A percentile compares a stretch with the other conserved stretches of the same genome.
phyloP scores from a whole-genome alignment of 2,329 filamentous ascomycete genomes.

The Cyphellophora attinorum region DNA sequence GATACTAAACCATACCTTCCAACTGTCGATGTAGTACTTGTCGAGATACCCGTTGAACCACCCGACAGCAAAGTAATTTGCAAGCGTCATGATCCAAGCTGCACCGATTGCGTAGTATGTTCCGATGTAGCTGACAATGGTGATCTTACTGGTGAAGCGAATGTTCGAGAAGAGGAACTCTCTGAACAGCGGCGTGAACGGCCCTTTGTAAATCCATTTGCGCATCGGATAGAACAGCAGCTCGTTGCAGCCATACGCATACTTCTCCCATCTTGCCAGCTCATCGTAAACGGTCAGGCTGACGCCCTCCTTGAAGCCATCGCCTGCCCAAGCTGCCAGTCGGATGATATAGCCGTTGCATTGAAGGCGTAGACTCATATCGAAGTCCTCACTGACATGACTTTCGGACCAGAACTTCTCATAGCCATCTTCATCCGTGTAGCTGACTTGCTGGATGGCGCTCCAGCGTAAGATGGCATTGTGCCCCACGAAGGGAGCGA shows the following conservation, averaged over 20 bases:
- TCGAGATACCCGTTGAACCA: slow-evolving; percentile 60
- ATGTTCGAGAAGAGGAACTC: slow-evolving; percentile 51
- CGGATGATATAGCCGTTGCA: slow-evolving; percentile 58
- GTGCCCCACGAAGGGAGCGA: slow-evolving; percentile 67
- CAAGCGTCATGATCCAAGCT: slow-evolving; percentile 53
- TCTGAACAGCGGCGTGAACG: slow-evolving; percentile 57
- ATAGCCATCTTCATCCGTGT: slow-evolving; percentile 47
- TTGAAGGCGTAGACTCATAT: slow-evolving; percentile 64
- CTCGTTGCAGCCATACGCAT: slow-evolving; percentile 68
- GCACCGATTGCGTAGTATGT: slow-evolving; percentile 56
- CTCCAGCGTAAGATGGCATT: slow-evolving; percentile 66
- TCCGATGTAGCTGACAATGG: slow-evolving; percentile 53
- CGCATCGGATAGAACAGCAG: slow-evolving; percentile 49
- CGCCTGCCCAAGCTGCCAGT: slow-evolving; percentile 57
- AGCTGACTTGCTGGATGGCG: slow-evolving; percentile 50
- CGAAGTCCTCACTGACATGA: slow-evolving; percentile 70
- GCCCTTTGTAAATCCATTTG: slow-evolving; percentile 64
- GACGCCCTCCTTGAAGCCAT: slow-evolving; percentile 68
- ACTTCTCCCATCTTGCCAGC: slow-evolving; percentile 76
- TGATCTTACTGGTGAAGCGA: slow-evolving; percentile 49
- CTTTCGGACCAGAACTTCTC: slow-evolving; percentile 65
- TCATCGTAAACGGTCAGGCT: slow-evolving; percentile 77
- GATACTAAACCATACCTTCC: slow-evolving; percentile 51
- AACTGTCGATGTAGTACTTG: slow-evolving; percentile 58
- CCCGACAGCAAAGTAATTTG: slow-evolving; percentile 63